phyloP scores from a whole-genome alignment of 2,329 filamentous ascomycete species.

The Neonectria coccinea region DNA sequence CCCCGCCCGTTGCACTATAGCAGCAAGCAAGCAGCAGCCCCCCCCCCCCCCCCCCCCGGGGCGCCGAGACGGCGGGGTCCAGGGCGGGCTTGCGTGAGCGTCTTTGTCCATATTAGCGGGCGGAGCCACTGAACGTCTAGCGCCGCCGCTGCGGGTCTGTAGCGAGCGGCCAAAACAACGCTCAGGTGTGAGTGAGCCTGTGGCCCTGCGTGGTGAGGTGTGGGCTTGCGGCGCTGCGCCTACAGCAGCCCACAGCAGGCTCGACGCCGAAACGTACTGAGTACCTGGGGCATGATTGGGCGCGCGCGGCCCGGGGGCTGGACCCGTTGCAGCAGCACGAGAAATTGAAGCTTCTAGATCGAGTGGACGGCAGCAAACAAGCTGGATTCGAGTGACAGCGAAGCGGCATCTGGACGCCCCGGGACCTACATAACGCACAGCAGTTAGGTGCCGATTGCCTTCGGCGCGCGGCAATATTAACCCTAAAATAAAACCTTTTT shows the following conservation, averaged over 20 bases:
- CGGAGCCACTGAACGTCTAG: conserved; percentile 44
- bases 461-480: conserved; percentile 21
- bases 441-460: conserved; percentile 38
- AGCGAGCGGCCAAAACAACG: conserved; percentile 33
- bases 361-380: conserved; percentile 41
- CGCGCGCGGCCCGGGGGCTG: conserved; percentile 21
- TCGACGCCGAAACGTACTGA: conserved; percentile 24
- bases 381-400: conserved; percentile 27
- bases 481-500: conserved; percentile 7
- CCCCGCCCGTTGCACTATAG: conserved; percentile 22
- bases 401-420: conserved; percentile 8
- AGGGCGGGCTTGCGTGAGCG: conserved; percentile 22
- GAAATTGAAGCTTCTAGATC: conserved; percentile 43
- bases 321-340: conserved; percentile 42
- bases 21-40: conserved; percentile 14
- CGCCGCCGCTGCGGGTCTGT: conserved; percentile 44
- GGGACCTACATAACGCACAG: conserved; percentile 37
- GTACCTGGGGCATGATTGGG: conserved; percentile 42
- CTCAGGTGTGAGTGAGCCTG: conserved; percentile 19
- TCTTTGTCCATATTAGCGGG: conserved; percentile 42
- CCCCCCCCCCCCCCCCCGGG: not conserved
- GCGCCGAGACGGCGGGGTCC: conserved; percentile 28
- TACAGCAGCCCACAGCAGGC: conserved; percentile 20
- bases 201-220: conserved; percentile 24
- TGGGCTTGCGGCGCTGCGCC: conserved; percentile 33